Percentiles rank a stretch among this genome's conserved stretches.
phyloP scores from a whole-genome alignment of 345 rosid genomes.

The Melaleuca alternifolia region DNA sequence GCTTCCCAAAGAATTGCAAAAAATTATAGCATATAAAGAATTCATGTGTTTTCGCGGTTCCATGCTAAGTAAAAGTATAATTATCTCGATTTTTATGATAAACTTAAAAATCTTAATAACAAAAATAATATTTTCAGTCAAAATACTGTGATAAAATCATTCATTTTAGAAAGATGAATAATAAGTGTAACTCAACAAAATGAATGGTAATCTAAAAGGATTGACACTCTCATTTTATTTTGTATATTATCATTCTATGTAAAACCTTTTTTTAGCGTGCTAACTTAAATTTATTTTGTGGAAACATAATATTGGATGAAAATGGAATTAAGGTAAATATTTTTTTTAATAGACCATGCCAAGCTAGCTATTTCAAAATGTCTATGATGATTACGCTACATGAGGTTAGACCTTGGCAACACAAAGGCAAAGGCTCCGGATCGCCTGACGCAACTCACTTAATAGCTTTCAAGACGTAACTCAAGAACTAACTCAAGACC shows the following conservation, averaged over 20 bases:
- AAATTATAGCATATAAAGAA: not conserved
- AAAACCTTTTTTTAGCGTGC: too few species aligned
- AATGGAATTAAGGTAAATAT: not conserved
- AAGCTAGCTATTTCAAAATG: fast-evolving
- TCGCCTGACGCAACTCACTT: too few species aligned
- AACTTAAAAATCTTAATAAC: not conserved
- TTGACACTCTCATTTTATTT: too few species aligned
- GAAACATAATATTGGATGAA: not conserved
- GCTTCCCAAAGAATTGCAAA: too few species aligned
- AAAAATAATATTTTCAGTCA: not conserved
- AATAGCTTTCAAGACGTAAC: too few species aligned
- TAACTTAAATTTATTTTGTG: too few species aligned
- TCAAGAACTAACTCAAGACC: too few species aligned
- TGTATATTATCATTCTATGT: too few species aligned
- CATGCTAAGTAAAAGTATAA: not conserved
- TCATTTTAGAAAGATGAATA: fast-evolving
- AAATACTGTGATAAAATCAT: not conserved
- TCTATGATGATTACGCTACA: fast-evolving
- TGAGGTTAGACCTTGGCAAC: not conserved
- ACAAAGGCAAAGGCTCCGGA: too few species aligned
- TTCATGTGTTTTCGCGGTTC: not conserved
- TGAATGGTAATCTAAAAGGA: too few species aligned
- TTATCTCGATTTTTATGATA: not conserved
- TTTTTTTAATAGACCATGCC: too few species aligned
- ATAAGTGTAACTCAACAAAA: not conserved